These are phyloP conservation scores for Forsythia suspensa DNA, from an alignment of 257 asterid genomes.

Conservation along the genomic window DNA sequence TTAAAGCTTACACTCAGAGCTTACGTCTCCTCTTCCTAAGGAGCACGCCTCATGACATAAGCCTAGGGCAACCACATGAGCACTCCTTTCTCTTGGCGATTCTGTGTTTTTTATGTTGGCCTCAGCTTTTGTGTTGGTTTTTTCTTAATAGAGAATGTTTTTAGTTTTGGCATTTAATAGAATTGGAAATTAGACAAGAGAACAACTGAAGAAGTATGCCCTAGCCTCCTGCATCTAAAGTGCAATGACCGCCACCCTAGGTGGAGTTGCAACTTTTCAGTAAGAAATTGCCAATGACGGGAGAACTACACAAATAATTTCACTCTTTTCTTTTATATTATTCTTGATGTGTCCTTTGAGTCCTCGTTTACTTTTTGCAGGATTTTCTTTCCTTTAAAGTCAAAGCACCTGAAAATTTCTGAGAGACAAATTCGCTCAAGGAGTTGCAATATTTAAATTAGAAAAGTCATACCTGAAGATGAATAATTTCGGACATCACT, in stretches of 20 bases:
- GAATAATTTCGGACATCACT: conserved; percentile 64
- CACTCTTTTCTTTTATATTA: not conserved
- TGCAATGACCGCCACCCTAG: not conserved
- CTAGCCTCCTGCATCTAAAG: not conserved
- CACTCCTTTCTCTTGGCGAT: not conserved
- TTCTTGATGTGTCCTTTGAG: not conserved
- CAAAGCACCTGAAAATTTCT: conserved; percentile 1
- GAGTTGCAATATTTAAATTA: conserved; percentile 10
- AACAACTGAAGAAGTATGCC: not conserved
- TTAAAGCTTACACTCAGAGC: not conserved
- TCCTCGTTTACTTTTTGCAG: not conserved
- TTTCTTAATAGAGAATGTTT: not conserved
- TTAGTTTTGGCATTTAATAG: not conserved
- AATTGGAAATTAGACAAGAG: not conserved
- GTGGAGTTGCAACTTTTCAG: not conserved
- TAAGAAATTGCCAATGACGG: not conserved
- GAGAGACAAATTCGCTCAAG: not conserved
- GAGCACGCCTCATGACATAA: not conserved
- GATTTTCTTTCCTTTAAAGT: not conserved
- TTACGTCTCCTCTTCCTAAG: not conserved
- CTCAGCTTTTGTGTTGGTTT: not conserved
- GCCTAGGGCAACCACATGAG: not conserved
- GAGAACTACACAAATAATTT: not conserved
- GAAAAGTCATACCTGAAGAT: conserved; percentile 60
- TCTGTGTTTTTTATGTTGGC: not conserved